A percentile compares a stretch with the other conserved stretches of the same genome.
Conservation (phyloP, 371 early-diverging fungal genomes). For the Capillidium rhysosporum region DNA sequence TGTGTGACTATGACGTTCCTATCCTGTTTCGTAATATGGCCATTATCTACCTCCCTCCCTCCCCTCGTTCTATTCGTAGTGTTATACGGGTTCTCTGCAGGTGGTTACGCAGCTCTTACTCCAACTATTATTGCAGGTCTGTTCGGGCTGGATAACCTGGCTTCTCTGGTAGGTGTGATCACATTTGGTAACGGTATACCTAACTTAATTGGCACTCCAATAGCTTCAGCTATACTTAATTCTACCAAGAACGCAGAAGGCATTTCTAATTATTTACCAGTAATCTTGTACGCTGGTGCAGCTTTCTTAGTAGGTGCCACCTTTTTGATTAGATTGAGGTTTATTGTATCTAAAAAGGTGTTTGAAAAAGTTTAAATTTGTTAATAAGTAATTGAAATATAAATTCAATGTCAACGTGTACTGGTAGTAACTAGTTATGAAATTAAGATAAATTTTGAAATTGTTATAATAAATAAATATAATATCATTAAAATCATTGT, state of each 20-base stretch:
- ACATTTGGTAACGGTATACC: slow-evolving; percentile 15
- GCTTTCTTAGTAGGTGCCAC: background rate
- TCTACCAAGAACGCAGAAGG: slow-evolving; percentile 5
- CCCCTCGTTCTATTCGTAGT: slow-evolving; percentile 25
- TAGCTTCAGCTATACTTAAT: slow-evolving; percentile 19
- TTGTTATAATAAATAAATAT: too few relatives aligned
- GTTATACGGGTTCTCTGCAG: slow-evolving; percentile 28
- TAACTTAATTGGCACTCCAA: slow-evolving; percentile 17
- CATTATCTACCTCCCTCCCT: slow-evolving; percentile 23
- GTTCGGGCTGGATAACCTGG: slow-evolving; percentile 12
- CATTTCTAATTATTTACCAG: background rate
- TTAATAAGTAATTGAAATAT: too few relatives aligned
- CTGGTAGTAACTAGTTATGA: too few relatives aligned
- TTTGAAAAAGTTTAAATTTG: background rate
- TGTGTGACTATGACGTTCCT: slow-evolving; percentile 21
- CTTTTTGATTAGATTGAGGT: background rate
- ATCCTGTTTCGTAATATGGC: slow-evolving; percentile 36
- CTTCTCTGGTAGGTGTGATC: slow-evolving; percentile 16
- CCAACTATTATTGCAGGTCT: background rate
- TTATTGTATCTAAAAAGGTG: background rate
- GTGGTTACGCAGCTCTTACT: slow-evolving; percentile 16
- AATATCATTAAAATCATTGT: too few relatives aligned
- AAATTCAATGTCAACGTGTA: too few relatives aligned
- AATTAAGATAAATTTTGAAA: too few relatives aligned
- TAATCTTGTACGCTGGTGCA: slow-evolving; percentile 2